These are phyloP conservation scores for Basidiobolus meristosporus DNA, from an alignment of 371 early-diverging fungal genomes.

Conservation along the genomic window DNA sequence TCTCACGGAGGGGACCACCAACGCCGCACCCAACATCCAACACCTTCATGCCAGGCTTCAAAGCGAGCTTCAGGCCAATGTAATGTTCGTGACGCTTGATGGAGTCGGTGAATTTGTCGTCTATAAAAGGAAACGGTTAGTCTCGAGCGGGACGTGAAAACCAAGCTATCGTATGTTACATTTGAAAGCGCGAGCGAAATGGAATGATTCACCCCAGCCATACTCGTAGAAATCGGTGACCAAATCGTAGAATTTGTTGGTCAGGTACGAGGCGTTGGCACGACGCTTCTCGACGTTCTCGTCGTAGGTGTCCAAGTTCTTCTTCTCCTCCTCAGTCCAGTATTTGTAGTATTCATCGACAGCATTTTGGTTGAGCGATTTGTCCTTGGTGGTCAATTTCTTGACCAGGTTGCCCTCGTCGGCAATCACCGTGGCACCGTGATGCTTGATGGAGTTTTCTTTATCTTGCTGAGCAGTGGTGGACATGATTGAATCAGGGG, in stretches of 20 bases:
- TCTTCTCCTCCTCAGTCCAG: slow-evolving; percentile 27
- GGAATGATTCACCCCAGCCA: slow-evolving; percentile 85
- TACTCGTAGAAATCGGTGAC: slow-evolving; percentile 74
- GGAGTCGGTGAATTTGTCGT: slow-evolving; percentile 57
- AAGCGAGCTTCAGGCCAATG: slow-evolving; percentile 50
- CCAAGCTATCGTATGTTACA: too few species aligned
- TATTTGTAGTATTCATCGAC: slow-evolving; percentile 35
- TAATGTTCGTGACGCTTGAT: slow-evolving; percentile 84
- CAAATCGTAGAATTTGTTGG: slow-evolving; percentile 65
- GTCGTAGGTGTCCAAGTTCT: slow-evolving; percentile 1
- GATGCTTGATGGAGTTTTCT: too few species aligned
- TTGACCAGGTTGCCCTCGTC: too few species aligned
- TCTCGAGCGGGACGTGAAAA: too few species aligned
- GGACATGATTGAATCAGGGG: too few species aligned
- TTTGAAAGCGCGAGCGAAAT: slow-evolving; percentile 80
- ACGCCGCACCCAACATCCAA: slow-evolving; percentile 86
- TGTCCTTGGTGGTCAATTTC: slow-evolving; percentile 30
- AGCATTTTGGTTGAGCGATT: slow-evolving; percentile 22
- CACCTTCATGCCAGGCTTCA: slow-evolving; percentile 45
- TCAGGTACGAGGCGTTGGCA: slow-evolving; percentile 40
- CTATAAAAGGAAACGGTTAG: slow-evolving; percentile 47
- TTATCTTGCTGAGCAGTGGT: too few species aligned
- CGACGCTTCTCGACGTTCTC: slow-evolving; percentile 15
- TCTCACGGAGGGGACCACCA: slow-evolving; percentile 83
- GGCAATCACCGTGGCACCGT: too few species aligned